These are phyloP conservation scores for Pseudodiploospora longispora DNA, from an alignment of 2,329 filamentous ascomycete species.

Conservation along the genomic window DNA sequence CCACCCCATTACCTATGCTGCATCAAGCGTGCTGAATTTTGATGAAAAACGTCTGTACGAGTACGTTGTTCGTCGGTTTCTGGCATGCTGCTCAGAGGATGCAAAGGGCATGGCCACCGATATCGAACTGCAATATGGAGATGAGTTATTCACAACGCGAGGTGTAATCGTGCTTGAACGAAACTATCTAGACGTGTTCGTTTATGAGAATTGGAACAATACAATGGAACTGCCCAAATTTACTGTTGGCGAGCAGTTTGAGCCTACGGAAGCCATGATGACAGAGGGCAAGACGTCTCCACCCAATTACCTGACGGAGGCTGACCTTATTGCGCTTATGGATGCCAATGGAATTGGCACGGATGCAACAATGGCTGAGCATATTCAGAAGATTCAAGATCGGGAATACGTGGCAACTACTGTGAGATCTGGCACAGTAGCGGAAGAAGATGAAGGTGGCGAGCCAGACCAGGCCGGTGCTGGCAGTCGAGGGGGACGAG, in stretches of 20 bases:
- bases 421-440: constrained; percentile 33
- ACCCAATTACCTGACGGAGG: constrained; percentile 84
- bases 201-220: constrained; percentile 94
- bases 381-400: constrained; percentile 92
- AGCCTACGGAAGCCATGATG: constrained; percentile 82
- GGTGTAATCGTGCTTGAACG: constrained; percentile 78
- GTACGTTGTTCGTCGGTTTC: constrained; percentile 82
- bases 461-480: constrained; percentile 28
- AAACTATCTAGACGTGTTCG: constrained; percentile 92
- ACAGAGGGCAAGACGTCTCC: constrained; percentile 82
- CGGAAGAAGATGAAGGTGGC: constrained; percentile 32
- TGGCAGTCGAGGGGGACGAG: constrained; percentile 35
- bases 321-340: constrained; percentile 93
- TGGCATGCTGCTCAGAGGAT: constrained; percentile 93
- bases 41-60: constrained; percentile 79
- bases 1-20: constrained; percentile 83
- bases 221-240: constrained; percentile 76
- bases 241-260: constrained; percentile 69
- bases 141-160: constrained; percentile 72
- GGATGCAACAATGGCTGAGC: constrained; percentile 97
- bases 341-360: constrained; percentile 98
- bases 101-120: constrained; percentile 81
- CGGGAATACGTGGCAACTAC: constrained; percentile 72
- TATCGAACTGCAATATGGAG: constrained; percentile 74
- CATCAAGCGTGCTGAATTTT: constrained; percentile 52